Percentiles rank a stretch among this genome's conserved stretches.
Evolutionary conservation across 2,329 filamentous ascomycete species (phyloP).

Genomic region (Pestalotiopsis fici): DNA sequence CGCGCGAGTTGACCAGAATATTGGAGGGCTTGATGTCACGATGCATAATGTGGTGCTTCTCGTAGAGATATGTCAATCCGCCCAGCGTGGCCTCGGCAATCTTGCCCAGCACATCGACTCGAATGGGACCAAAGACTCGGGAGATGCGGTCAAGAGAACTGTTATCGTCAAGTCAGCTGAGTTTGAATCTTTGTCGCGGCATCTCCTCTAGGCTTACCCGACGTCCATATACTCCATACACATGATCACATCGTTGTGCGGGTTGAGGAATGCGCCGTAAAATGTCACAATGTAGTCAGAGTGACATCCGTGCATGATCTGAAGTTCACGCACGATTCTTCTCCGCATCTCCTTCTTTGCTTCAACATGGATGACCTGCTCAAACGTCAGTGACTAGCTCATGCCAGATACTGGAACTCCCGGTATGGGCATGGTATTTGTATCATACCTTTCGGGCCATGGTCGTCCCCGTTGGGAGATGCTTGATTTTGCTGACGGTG

Average conservation of each 20-base stretch:
- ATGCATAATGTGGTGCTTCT: conserved; percentile 97
- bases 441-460: conserved; percentile 90
- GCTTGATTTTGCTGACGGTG: conserved; percentile 96
- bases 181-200: neutral
- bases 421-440: conserved; percentile 21
- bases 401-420: conserved; percentile 1
- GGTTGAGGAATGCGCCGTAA: conserved; percentile 95
- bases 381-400: neutral
- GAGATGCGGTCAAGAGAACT: conserved; percentile 94
- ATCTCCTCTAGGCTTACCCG: conserved; percentile 66
- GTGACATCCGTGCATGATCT: conserved; percentile 98
- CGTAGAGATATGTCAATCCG: conserved; percentile 92
- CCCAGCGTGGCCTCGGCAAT: conserved; percentile 95
- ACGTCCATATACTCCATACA: conserved; percentile 99
- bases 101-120: conserved; percentile 95
- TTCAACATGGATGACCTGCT: conserved; percentile 93
- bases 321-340: conserved; percentile 93
- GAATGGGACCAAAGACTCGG: conserved; percentile 89
- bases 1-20: conserved; percentile 91
- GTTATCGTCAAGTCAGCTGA: conserved; percentile 24
- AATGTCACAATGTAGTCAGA: conserved; percentile 97
- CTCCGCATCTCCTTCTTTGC: conserved; percentile 97
- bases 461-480: conserved; percentile 89
- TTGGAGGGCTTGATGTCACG: conserved; percentile 99
- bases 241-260: conserved; percentile 97